phyloP scores from a whole-genome alignment of 164 flowering plant species.

The Echeveria elegans region DNA sequence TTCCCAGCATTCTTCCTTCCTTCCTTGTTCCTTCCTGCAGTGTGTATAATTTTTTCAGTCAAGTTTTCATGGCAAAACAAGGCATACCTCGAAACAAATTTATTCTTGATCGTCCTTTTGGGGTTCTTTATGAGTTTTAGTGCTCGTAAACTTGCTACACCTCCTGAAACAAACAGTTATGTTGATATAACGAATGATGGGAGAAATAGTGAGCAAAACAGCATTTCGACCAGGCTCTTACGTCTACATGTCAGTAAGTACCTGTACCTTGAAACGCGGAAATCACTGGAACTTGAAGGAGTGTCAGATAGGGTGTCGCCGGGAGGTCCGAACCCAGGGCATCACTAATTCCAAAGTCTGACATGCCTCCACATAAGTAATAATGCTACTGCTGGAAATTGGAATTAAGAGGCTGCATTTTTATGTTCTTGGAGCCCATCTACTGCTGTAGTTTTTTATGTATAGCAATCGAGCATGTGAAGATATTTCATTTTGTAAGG shows the following conservation, averaged over 20 bases:
- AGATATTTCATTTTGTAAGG: too few species aligned
- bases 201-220: background rate
- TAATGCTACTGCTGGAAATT: background rate
- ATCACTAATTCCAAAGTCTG: background rate
- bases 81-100: background rate
- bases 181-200: background rate
- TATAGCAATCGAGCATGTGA: too few species aligned
- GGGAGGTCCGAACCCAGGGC: constrained; percentile 3
- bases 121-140: background rate
- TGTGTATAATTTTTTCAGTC: background rate
- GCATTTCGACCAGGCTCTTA: background rate
- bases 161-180: background rate
- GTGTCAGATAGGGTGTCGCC: background rate
- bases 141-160: constrained; percentile 1
- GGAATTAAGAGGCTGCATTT: background rate
- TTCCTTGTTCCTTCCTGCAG: too few species aligned
- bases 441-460: too few species aligned
- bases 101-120: background rate
- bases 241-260: background rate
- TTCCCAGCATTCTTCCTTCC: background rate
- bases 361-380: background rate
- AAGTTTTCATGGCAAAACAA: background rate
- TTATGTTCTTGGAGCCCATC: background rate
- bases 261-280: background rate
- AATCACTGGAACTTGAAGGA: background rate